Evolutionary conservation across 2,329 filamentous ascomycete genomes (phyloP).

Genomic region (Ophiognomonia clavigignenti-juglandacearum): DNA sequence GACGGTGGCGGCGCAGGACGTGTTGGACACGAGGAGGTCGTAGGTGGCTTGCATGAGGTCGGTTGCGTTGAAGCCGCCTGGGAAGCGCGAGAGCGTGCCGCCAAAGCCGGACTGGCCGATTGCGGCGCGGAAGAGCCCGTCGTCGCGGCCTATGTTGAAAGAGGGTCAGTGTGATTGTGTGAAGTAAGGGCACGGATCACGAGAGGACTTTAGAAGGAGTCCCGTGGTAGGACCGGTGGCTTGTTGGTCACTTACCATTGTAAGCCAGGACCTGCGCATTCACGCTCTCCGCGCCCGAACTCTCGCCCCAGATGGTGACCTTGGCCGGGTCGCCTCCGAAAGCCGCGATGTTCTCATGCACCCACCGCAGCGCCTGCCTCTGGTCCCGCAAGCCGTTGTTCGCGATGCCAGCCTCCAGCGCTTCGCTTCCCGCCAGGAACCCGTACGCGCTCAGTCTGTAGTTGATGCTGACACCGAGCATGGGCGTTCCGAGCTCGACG

Average conservation of each 20-base stretch:
- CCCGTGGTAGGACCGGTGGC: too few relatives aligned
- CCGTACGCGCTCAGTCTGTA: slow-evolving; percentile 44
- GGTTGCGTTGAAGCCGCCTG: slow-evolving; percentile 28
- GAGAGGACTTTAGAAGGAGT: neutral
- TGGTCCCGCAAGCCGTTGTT: slow-evolving; percentile 48
- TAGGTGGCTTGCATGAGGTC: slow-evolving; percentile 23
- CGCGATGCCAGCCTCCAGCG: slow-evolving; percentile 34
- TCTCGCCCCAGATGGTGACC: slow-evolving; percentile 48
- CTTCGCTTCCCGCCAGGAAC: slow-evolving; percentile 38
- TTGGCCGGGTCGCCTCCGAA: slow-evolving; percentile 41
- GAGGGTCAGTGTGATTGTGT: neutral
- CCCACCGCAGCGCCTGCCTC: slow-evolving; percentile 40
- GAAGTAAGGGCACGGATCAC: neutral
- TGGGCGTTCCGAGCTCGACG: slow-evolving; percentile 37
- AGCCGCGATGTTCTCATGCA: slow-evolving; percentile 39
- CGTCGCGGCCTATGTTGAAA: slow-evolving; percentile 33
- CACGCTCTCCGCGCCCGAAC: slow-evolving; percentile 42
- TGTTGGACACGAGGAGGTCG: slow-evolving; percentile 24
- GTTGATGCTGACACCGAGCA: slow-evolving; percentile 45
- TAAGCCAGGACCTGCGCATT: slow-evolving; percentile 42
- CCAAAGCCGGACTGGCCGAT: slow-evolving; percentile 46
- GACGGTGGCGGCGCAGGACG: slow-evolving; percentile 22
- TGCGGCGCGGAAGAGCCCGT: slow-evolving; percentile 44
- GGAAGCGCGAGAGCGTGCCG: slow-evolving; percentile 23
- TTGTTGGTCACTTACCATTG: slow-evolving; percentile 30